phyloP scores from a whole-genome alignment of 2,329 filamentous ascomycete genomes.

The Ophiostoma ulmi region DNA sequence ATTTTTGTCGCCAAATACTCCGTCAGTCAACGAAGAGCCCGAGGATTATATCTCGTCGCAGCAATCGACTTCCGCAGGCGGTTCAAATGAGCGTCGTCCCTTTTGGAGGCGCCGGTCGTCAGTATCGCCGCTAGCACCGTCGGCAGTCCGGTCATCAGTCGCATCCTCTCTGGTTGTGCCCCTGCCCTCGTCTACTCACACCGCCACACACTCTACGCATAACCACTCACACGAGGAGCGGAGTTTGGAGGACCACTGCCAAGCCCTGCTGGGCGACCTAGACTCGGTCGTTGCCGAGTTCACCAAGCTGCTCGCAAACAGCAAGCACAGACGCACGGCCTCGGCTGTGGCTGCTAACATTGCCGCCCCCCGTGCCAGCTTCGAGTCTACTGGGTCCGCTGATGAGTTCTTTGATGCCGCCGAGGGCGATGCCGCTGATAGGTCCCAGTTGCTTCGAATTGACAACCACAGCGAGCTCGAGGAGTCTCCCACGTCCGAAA shows the following conservation, averaged over 20 bases:
- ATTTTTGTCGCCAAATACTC: conserved; percentile 40
- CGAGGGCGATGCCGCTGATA: conserved; percentile 42
- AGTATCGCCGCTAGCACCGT: conserved; percentile 41
- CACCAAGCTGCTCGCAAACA: conserved; percentile 67
- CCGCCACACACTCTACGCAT: conserved; percentile 21
- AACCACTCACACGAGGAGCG: conserved; percentile 49
- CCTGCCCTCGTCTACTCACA: background rate
- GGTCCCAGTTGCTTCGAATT: conserved; percentile 35
- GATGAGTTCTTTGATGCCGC: conserved; percentile 97
- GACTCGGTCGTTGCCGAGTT: conserved; percentile 82
- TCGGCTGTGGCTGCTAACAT: conserved; percentile 36
- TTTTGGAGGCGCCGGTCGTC: conserved; percentile 93
- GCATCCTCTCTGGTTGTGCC: conserved; percentile 42
- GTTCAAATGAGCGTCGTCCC: conserved; percentile 55
- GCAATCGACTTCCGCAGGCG: conserved; percentile 25
- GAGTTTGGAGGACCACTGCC: conserved; percentile 73
- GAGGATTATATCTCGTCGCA: conserved; percentile 54
- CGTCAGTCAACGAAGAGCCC: conserved; percentile 43
- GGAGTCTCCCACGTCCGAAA: conserved; percentile 45
- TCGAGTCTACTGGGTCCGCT: conserved; percentile 67
- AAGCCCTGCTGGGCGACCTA: conserved; percentile 76
- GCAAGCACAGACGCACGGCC: conserved; percentile 67
- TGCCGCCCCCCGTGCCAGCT: conserved; percentile 53
- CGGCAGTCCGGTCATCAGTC: conserved; percentile 38
- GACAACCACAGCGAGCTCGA: conserved; percentile 25